A percentile compares a stretch with the other conserved stretches of the same genome.
Conservation (phyloP, 2,329 filamentous ascomycete genomes). For the Colletotrichum endophyticum region DNA sequence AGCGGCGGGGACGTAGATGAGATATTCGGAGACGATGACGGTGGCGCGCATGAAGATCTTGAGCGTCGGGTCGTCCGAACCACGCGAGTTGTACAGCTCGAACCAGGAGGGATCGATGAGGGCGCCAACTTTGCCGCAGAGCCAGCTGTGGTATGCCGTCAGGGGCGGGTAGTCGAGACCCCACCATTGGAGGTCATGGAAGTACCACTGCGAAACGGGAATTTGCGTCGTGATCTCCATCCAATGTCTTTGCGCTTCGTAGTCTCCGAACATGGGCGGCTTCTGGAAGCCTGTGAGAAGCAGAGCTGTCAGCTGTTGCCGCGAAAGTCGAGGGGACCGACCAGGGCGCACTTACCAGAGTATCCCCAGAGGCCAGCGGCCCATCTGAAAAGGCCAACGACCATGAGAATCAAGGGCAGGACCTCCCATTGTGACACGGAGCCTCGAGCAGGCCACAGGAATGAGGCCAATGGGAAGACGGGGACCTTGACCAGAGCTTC, state of each 20-base stretch:
- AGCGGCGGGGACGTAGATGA: conserved; percentile 84
- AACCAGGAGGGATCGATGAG: conserved; percentile 87
- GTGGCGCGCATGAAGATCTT: conserved; percentile 97
- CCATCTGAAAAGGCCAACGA: conserved; percentile 91
- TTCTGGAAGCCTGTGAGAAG: conserved; percentile 67
- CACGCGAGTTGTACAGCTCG: conserved; percentile 80
- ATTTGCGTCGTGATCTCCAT: conserved; percentile 95
- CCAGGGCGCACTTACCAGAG: conserved; percentile 66
- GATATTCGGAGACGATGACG: conserved; percentile 88
- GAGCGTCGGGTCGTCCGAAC: conserved; percentile 76
- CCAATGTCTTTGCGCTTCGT: conserved; percentile 98
- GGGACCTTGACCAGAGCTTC: conserved; percentile 63
- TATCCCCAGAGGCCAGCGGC: conserved; percentile 92
- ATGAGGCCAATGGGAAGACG: conserved; percentile 89
- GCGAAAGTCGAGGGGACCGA: not conserved
- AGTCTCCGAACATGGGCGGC: conserved; percentile 94
- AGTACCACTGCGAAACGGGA: conserved; percentile 95
- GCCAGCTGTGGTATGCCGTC: conserved; percentile 97
- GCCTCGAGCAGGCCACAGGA: conserved; percentile 89
- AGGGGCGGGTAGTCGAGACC: conserved; percentile 96
- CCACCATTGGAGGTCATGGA: conserved; percentile 97
- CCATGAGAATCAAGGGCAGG: conserved; percentile 86
- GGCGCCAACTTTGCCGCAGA: conserved; percentile 85
- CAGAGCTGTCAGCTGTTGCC: conserved; percentile 11
- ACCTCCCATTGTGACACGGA: conserved; percentile 91